phyloP scores from a whole-genome alignment of 2,329 filamentous ascomycete species.

The Amphichorda felina region DNA sequence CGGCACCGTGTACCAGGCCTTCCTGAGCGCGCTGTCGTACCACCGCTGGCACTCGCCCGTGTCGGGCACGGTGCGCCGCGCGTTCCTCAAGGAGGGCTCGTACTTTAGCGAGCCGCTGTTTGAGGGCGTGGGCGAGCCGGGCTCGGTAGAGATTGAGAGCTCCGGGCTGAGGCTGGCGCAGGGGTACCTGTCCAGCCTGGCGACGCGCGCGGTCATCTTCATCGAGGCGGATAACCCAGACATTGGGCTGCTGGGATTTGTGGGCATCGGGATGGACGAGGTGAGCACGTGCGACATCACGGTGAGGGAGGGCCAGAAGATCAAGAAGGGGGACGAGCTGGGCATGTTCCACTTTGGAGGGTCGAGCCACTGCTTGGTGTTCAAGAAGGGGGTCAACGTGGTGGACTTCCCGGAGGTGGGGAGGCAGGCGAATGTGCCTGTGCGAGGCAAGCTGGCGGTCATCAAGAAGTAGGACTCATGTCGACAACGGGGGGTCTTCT shows the following conservation, averaged over 20 bases:
- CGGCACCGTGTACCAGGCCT: conserved; percentile 60
- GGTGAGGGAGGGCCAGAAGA: conserved; percentile 50
- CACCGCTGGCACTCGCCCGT: conserved; percentile 65
- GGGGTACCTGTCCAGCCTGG: conserved; percentile 55
- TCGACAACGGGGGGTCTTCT: conserved; percentile 10
- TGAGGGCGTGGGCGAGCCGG: conserved; percentile 17
- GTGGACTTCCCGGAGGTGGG: conserved; percentile 23
- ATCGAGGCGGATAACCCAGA: conserved; percentile 56
- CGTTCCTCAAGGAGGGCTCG: conserved; percentile 48
- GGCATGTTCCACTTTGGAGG: conserved; percentile 80
- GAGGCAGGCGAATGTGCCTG: conserved; percentile 24
- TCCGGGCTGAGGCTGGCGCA: conserved; percentile 39
- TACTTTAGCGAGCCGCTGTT: conserved; percentile 52
- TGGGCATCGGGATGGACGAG: conserved; percentile 67
- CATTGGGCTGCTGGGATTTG: conserved; percentile 58
- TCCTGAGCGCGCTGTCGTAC: conserved; percentile 54
- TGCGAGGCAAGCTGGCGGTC: conserved; percentile 17
- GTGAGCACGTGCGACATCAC: conserved; percentile 63
- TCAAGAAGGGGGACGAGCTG: conserved; percentile 59
- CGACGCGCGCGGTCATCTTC: conserved; percentile 58
- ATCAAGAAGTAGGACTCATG: conserved; percentile 12
- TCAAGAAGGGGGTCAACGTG: conserved; percentile 42
- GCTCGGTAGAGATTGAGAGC: conserved; percentile 20
- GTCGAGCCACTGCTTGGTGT: conserved; percentile 56
- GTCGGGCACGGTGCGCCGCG: conserved; percentile 44